Evolutionary conservation across 345 rosid genomes (phyloP), one percentile per base, ranked within the genome.

Genomic region (Gossypium ekmanianum): DNA sequence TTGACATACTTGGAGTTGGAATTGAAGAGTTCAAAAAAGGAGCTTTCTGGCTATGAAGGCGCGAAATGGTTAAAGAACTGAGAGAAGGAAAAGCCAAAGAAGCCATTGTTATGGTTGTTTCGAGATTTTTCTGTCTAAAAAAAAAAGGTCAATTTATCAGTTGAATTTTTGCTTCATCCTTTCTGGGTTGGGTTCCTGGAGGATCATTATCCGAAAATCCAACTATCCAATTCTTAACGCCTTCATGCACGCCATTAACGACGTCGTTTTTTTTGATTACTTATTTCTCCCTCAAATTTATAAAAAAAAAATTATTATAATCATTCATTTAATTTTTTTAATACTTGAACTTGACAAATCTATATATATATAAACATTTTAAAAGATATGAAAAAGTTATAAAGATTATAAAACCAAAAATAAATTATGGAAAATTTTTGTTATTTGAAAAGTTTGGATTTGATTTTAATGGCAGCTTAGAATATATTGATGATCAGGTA

Each of bases 81-180:
- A 81, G 78, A 61, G 79, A 78, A 4, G 89, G 83, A 75, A 89
- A 86, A 34, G 85, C 80, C 48, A 84, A 65, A 73, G 85, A 75
- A 55, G 74, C 87, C 90, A 89, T 89, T 8, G 9, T 45, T 16
- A 72, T 16, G 48, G 8, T 18, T 41, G 26, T 4, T 34, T 18
- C 29, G 27, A 52, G 63, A 18, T 5, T 18, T 45, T 48, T 22
- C 26, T 13, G 10, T 4, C 24, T 20, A 20, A 24, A 2, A 26
- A 59, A 44, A 43, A 26, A 12, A 12, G 13, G 24, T 67, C 55
- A 43, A 41, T 11, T 68, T 68, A 68, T 24, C 57, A 48, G 57
- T 47, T 58, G 62, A 12, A n/a, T 43, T 11, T 39, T 68, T 48
- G 20, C 20, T 24, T 24, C 48, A 14, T 68, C 41, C 9, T 47